A percentile compares a stretch with the other conserved stretches of the same genome.
Conservation (phyloP, 257 asterid species). For the Nicotiana benthamiana region DNA sequence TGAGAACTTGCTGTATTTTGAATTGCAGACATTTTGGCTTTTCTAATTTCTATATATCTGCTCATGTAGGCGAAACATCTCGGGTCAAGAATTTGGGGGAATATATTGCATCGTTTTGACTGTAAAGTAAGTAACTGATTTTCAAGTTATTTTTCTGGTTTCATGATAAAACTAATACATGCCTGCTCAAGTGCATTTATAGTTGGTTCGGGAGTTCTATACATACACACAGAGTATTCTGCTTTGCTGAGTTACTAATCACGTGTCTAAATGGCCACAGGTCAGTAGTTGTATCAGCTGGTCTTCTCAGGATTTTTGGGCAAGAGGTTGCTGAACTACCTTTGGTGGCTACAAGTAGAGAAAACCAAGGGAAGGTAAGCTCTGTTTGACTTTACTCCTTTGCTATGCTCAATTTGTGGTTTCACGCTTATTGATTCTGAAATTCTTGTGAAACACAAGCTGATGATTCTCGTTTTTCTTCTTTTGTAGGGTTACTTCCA, state of each 20-base stretch:
- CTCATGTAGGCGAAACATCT: conserved; percentile 83
- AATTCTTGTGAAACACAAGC: not conserved
- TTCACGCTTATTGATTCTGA: not conserved
- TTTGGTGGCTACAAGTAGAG: conserved; percentile 83
- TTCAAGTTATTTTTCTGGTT: not conserved
- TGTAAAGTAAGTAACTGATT: conserved; percentile 54
- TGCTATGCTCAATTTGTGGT: not conserved
- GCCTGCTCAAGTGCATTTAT: not conserved
- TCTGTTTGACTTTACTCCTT: not conserved
- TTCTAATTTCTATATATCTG: not conserved
- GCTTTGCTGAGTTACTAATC: not conserved
- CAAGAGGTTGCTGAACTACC: conserved; percentile 95
- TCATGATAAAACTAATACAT: not conserved
- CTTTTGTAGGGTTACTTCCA: conserved; percentile 73
- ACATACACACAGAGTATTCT: not conserved
- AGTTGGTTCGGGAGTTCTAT: not conserved
- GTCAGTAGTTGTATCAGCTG: conserved; percentile 90
- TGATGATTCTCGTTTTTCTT: not conserved
- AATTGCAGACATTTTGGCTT: not conserved
- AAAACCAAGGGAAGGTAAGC: conserved; percentile 87
- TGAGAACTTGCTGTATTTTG: not conserved
- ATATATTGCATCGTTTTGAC: conserved; percentile 85
- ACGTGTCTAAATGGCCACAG: conserved; percentile 31
- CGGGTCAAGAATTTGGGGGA: conserved; percentile 99
- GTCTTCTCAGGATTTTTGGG: conserved; percentile 88